Conservation (phyloP, 768 basidiomycete species). For the Suillus placidus region DNA sequence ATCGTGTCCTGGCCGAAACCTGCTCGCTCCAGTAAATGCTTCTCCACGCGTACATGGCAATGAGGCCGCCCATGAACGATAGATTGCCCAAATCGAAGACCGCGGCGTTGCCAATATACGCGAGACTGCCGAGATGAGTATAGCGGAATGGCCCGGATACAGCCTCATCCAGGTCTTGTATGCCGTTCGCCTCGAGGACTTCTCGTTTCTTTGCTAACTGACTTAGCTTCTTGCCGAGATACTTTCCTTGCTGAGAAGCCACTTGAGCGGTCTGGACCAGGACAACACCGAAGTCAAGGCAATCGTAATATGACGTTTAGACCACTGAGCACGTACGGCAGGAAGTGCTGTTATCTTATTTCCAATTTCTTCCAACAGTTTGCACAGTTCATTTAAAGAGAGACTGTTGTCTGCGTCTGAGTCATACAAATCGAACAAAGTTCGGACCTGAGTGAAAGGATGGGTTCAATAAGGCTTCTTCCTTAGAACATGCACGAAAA, state of each 20-base stretch:
- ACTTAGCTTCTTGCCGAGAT: slow-evolving; percentile 86
- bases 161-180: slow-evolving; percentile 66
- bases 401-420: slow-evolving; percentile 83
- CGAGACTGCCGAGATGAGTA: slow-evolving; percentile 73
- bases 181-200: slow-evolving; percentile 48
- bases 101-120: slow-evolving; percentile 91
- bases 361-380: slow-evolving; percentile 81
- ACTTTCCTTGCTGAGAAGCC: slow-evolving; percentile 96
- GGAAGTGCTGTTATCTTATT: slow-evolving; percentile 92
- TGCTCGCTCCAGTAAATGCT: slow-evolving; percentile 98
- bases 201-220: slow-evolving; percentile 61
- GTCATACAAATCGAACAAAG: slow-evolving; percentile 89
- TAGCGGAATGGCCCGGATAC: slow-evolving; percentile 79
- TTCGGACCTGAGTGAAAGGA: slow-evolving; percentile 52
- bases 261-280: slow-evolving; percentile 87
- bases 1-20: slow-evolving; percentile 84
- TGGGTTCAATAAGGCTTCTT: not conserved
- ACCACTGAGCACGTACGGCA: slow-evolving; percentile 55
- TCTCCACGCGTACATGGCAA: slow-evolving; percentile 95
- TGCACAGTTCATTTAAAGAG: slow-evolving; percentile 85
- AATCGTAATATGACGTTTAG: slow-evolving; percentile 10
- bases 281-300: slow-evolving; percentile 1
- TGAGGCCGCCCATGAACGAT: slow-evolving; percentile 87
- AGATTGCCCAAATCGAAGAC: slow-evolving; percentile 87
- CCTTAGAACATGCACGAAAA: not conserved